A percentile compares a stretch with the other conserved stretches of the same genome.
These are phyloP conservation scores for Acacia acuminata DNA, from an alignment of 306 rosid species.

Conservation along the genomic window DNA sequence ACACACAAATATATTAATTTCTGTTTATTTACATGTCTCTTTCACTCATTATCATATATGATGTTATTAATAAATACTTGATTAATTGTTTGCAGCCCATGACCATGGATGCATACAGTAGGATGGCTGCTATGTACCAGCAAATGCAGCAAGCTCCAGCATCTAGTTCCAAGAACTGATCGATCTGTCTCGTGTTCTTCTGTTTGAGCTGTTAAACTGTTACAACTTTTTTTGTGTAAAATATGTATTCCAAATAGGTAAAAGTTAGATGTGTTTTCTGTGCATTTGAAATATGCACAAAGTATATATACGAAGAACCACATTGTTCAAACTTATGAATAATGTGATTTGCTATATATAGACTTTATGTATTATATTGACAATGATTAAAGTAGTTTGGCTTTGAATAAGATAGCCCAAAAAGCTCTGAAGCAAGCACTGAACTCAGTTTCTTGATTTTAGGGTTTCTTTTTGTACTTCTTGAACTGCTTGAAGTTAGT, in stretches of 20 bases:
- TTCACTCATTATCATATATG: not conserved
- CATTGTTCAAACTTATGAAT: not conserved
- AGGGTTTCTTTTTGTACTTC: not conserved
- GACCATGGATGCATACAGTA: conserved; percentile 71
- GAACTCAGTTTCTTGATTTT: not conserved
- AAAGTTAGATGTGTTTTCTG: not conserved
- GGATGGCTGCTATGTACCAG: conserved; percentile 78
- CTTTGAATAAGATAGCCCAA: not conserved
- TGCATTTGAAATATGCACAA: not conserved
- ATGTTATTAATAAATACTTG: not conserved
- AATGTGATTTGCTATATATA: not conserved
- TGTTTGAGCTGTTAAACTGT: conserved; percentile 11
- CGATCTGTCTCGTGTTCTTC: not conserved
- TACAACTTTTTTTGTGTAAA: not conserved
- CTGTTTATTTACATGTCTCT: no score
- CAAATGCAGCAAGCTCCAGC: conserved; percentile 70
- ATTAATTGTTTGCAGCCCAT: conserved; percentile 59
- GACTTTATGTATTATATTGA: not conserved
- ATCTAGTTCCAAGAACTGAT: conserved; percentile 63
- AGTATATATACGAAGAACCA: not conserved
- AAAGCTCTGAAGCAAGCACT: not conserved
- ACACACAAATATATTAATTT: not conserved
- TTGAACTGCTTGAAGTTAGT: not conserved
- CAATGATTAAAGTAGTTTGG: not conserved
- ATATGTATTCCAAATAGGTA: conserved; percentile 22